Evolutionary conservation across 352 stramenopile species (phyloP).

Genomic region (Thalassiosira allenii): DNA sequence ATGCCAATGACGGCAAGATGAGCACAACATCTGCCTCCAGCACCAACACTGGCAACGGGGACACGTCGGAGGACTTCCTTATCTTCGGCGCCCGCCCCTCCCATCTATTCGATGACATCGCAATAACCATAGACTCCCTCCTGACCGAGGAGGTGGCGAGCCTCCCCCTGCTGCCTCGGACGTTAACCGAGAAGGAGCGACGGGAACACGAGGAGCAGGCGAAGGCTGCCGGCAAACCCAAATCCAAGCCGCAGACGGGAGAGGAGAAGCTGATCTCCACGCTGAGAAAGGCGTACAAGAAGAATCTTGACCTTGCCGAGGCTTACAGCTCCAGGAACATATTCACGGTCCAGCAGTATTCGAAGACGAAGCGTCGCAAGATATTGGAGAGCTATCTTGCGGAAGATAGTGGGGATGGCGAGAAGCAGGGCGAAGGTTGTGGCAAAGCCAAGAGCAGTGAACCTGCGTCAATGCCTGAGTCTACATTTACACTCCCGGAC

Average conservation of each 20-base stretch:
- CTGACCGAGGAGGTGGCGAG: conserved; percentile 61
- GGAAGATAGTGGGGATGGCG: conserved; percentile 1
- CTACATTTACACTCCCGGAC: conserved; percentile 16
- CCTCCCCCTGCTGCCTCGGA: conserved; percentile 62
- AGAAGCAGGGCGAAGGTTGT: background rate
- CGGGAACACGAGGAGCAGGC: background rate
- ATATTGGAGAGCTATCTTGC: conserved; percentile 59
- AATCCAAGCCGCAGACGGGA: conserved; percentile 21
- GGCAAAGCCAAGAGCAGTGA: background rate
- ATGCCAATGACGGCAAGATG: background rate
- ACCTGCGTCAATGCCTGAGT: background rate
- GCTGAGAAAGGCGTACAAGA: conserved; percentile 63
- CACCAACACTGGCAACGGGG: background rate
- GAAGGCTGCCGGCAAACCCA: background rate
- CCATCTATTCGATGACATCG: conserved; percentile 62
- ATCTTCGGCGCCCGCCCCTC: conserved; percentile 66
- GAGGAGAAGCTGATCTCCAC: conserved; percentile 59
- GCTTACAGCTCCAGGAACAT: conserved; percentile 67
- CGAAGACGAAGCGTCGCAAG: conserved; percentile 60
- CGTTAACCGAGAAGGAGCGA: conserved; percentile 8
- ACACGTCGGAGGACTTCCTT: conserved; percentile 44
- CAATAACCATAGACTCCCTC: conserved; percentile 52
- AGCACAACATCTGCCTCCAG: background rate
- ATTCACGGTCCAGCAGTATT: conserved; percentile 67
- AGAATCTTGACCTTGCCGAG: conserved; percentile 73